A percentile compares a stretch with the other conserved stretches of the same genome.
These are phyloP conservation scores for Apiosordaria backusii DNA, from an alignment of 495 filamentous ascomycete species.

Conservation along the genomic window DNA sequence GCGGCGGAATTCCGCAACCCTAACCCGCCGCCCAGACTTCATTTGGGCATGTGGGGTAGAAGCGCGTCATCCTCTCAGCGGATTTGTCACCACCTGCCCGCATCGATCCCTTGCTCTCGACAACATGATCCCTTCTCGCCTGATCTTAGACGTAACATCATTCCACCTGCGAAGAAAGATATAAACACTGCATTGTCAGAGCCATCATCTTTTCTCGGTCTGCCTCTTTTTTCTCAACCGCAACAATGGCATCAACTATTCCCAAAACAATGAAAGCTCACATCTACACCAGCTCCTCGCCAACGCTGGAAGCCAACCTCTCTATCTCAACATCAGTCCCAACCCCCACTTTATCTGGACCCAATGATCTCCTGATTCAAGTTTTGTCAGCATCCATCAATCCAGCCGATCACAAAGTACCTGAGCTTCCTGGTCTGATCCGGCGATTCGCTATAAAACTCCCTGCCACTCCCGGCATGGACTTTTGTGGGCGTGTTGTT, in stretches of 20 bases:
- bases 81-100: neutral
- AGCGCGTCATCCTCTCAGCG: neutral
- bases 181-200: neutral
- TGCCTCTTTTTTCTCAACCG: neutral
- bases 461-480: slow-evolving; percentile 57
- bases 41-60: neutral
- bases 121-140: neutral
- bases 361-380: slow-evolving; percentile 48
- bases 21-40: neutral
- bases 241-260: neutral
- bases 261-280: slow-evolving; percentile 6
- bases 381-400: slow-evolving; percentile 58
- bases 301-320: neutral
- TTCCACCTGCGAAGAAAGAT: neutral
- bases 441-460: slow-evolving; percentile 37
- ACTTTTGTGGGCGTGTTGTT: slow-evolving; percentile 61
- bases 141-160: neutral
- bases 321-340: neutral
- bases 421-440: slow-evolving; percentile 48
- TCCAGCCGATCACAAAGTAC: slow-evolving; percentile 68
- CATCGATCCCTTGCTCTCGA: neutral
- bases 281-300: neutral
- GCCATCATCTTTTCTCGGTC: no score
- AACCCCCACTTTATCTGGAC: neutral
- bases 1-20: neutral